Conservation (phyloP, 306 rosid genomes). For the Vigna radiata region DNA sequence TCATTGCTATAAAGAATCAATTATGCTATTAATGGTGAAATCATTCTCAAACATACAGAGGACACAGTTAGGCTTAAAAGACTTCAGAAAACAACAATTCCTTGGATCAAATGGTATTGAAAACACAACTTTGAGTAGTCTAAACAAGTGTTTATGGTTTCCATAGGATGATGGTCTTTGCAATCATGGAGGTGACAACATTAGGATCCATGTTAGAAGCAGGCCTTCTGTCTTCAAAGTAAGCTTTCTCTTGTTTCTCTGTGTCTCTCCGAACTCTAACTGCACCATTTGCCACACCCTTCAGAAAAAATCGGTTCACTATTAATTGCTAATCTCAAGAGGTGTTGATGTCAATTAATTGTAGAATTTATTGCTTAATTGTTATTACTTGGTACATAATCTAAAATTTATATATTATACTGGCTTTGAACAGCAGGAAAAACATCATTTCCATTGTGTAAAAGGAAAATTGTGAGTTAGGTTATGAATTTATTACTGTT, state of each 20-base stretch:
- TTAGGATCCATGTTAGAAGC: slow-evolving; percentile 84
- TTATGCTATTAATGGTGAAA: slow-evolving; percentile 7
- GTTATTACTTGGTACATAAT: too few species aligned
- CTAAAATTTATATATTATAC: too few species aligned
- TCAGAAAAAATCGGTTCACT: too few species aligned
- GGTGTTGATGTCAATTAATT: too few species aligned
- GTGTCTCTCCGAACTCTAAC: slow-evolving; percentile 48
- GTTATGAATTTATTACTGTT: too few species aligned
- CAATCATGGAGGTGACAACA: slow-evolving; percentile 75
- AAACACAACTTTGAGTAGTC: neutral
- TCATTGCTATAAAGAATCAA: neutral
- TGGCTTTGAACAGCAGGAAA: too few species aligned
- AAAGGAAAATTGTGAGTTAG: too few species aligned
- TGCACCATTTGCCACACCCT: too few species aligned
- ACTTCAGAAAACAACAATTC: slow-evolving; percentile 5
- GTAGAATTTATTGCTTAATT: too few species aligned
- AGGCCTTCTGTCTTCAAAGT: slow-evolving; percentile 84
- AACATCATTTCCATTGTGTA: too few species aligned
- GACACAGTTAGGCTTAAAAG: slow-evolving; percentile 3
- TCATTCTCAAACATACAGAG: slow-evolving; percentile 30
- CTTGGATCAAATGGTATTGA: slow-evolving; percentile 9
- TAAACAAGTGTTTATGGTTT: slow-evolving; percentile 46
- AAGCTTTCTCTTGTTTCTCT: slow-evolving; percentile 65
- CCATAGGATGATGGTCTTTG: slow-evolving; percentile 71
- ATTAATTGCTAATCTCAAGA: too few species aligned